phyloP scores from a whole-genome alignment of 1,284 basidiomycete genomes.

The Tranzscheliella williamsii region DNA sequence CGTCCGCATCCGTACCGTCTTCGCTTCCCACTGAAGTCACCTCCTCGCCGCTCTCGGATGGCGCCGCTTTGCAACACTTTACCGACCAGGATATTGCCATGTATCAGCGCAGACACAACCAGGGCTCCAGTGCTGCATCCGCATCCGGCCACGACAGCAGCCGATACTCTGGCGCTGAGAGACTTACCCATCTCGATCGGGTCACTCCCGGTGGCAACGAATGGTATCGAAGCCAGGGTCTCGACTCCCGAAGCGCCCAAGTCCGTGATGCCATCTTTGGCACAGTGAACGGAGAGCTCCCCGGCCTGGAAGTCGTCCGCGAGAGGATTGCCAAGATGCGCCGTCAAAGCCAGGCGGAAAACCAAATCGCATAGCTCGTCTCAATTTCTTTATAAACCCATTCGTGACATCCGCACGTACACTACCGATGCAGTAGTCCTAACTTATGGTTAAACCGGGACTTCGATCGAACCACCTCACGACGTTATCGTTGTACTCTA shows the following conservation, averaged over 20 bases:
- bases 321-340: conserved; percentile 43
- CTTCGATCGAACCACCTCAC: not conserved
- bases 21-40: not conserved
- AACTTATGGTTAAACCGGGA: not conserved
- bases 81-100: conserved; percentile 37
- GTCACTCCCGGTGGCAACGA: conserved; percentile 31
- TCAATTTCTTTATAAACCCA: too few species aligned
- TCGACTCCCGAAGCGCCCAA: conserved; percentile 41
- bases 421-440: too few species aligned
- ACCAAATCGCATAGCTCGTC: not conserved
- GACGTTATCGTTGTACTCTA: too few species aligned
- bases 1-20: not conserved
- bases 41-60: not conserved
- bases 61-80: conserved; percentile 12
- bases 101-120: conserved; percentile 35
- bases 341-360: conserved; percentile 6
- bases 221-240: conserved; percentile 38
- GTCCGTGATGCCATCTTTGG: conserved; percentile 60
- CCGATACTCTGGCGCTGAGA: conserved; percentile 36
- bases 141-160: conserved; percentile 22
- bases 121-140: conserved; percentile 11
- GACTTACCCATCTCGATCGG: conserved; percentile 28
- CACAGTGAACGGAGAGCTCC: conserved; percentile 53
- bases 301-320: conserved; percentile 56
- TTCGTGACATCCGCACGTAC: too few species aligned